Base-by-base conservation (phyloP, 305 asterid genomes). In the Fraxinus paxiana region DNA sequence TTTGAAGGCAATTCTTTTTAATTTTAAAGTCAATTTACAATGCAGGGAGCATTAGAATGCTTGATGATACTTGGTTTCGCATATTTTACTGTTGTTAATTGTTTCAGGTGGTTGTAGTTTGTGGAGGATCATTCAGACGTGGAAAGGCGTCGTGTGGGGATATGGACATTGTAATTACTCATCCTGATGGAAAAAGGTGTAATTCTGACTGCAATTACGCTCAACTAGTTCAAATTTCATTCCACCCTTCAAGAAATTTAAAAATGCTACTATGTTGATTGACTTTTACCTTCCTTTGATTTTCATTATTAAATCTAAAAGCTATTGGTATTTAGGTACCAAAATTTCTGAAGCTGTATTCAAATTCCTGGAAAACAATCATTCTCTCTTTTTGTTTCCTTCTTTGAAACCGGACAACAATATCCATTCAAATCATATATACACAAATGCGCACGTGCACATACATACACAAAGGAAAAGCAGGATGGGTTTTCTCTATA, bases 121-220 rank as follows among this genome's bases (percentile, higher is more conserved):
- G 99, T 85, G 98, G 98, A 82, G 99, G 98, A 87, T 96, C 98
- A 81, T 96, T 89, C 77, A 91, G 98, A 85, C 98, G 99, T 77
- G 99, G 99, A 84, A 94, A 92, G 86, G 89, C 94, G 77, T 82
- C 98, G 75, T 94, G 99, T 85, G 99, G 99, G 86, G 99, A 96
- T 87, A 79, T 96, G 95, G 99, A 96, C 77, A 85, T 94, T 81
- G 91, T 96, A 79, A 83, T 94, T 83, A 96, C 99, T 8, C 99
- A 96, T 83, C 89, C 93, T 79, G 99, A 96, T 91, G 91, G 97
- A 35, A 89, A 83, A 90, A 94, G 98, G 98, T 94, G 43, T 65
- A 43, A 71, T 54, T 46, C 83, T 76, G 75, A 37, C 43, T 79
- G 51, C 82, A 65, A 5, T 70, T 41, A 37, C 71, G 74, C 81